phyloP scores from a whole-genome alignment of 2,329 filamentous ascomycete species.

The Aspergillus flavus region DNA sequence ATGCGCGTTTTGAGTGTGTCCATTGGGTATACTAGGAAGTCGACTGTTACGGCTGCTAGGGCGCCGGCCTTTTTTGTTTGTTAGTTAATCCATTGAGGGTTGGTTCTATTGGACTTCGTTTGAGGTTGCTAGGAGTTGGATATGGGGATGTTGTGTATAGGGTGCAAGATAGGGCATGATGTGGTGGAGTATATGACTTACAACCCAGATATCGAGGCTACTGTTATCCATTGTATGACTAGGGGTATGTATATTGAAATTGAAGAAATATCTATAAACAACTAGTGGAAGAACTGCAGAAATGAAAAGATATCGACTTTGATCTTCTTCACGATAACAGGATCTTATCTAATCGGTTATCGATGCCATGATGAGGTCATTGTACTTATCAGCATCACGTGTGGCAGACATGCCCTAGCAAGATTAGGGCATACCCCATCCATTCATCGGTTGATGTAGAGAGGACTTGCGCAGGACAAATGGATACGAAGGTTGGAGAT shows the following conservation, averaged over 20 bases:
- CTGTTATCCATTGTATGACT: slow-evolving; percentile 33
- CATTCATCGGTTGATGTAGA: slow-evolving; percentile 1
- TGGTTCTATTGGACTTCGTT: neutral
- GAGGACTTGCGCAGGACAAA: neutral
- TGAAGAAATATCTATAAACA: neutral
- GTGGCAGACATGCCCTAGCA: slow-evolving; percentile 5
- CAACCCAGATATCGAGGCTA: slow-evolving; percentile 60
- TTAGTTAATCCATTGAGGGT: neutral
- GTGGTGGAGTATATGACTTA: slow-evolving; percentile 34
- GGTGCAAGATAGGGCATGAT: neutral
- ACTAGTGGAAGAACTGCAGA: slow-evolving; percentile 10
- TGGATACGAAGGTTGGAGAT: neutral
- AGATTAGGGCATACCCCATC: slow-evolving; percentile 9
- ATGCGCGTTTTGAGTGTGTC: slow-evolving; percentile 88
- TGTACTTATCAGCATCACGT: slow-evolving; percentile 13
- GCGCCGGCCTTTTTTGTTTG: slow-evolving; percentile 70
- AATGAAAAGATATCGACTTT: neutral
- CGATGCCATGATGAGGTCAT: slow-evolving; percentile 9
- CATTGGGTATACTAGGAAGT: slow-evolving; percentile 81
- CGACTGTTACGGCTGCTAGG: slow-evolving; percentile 81
- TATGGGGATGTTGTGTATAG: neutral
- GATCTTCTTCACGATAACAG: neutral
- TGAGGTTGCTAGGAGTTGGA: neutral
- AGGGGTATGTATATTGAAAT: neutral
- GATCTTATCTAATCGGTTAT: slow-evolving; percentile 18